These are phyloP conservation scores for Sophora flavescens DNA, from an alignment of 306 rosid species.

Conservation along the genomic window DNA sequence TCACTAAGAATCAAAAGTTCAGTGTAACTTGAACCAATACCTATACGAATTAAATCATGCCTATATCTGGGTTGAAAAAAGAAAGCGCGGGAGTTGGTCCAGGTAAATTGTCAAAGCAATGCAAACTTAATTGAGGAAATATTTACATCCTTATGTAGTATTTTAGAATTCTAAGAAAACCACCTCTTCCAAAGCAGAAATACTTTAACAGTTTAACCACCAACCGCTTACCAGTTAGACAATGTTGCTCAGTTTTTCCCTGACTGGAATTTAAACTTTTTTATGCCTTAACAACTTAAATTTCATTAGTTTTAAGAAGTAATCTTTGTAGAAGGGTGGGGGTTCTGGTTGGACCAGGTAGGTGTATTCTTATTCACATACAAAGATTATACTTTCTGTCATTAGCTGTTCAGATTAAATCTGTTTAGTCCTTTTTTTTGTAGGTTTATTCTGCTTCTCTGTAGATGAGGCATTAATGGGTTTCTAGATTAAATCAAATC, in stretches of 20 bases:
- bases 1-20: not conserved
- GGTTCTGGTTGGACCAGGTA: not conserved
- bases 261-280: not conserved
- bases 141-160: not conserved
- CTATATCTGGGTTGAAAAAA: constrained; percentile 18
- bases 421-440: not conserved
- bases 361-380: not conserved
- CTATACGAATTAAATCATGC: not conserved
- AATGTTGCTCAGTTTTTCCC: not conserved
- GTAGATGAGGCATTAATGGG: not conserved
- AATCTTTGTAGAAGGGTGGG: not conserved
- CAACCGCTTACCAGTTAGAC: not conserved
- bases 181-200: not conserved
- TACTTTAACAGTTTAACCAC: not conserved
- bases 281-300: not conserved
- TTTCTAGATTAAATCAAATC: too few species aligned
- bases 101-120: not conserved
- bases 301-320: not conserved
- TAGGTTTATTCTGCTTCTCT: not conserved
- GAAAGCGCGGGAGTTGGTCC: not conserved
- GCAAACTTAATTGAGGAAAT: not conserved
- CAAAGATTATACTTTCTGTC: not conserved
- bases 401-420: not conserved
- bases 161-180: too few species aligned
- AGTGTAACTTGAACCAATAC: not conserved